Conservation (phyloP, 495 filamentous ascomycete species). For the Chaetomium tenue region DNA sequence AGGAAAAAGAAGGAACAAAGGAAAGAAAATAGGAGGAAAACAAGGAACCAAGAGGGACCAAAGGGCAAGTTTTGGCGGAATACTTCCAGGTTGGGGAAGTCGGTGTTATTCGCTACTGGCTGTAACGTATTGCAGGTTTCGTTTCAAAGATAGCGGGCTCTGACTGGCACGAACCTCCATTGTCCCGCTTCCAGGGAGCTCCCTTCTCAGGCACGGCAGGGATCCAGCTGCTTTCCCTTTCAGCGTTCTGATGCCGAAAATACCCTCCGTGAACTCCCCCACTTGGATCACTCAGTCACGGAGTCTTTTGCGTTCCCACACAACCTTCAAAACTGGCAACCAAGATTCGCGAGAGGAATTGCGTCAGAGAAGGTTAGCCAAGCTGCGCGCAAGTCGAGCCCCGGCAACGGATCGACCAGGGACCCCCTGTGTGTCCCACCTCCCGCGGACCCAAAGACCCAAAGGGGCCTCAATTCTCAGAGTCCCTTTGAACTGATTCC, state of each 20-base stretch:
- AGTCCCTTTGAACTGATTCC: background rate
- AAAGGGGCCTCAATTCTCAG: background rate
- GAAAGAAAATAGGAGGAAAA: too few relatives aligned
- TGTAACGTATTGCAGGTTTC: too few relatives aligned
- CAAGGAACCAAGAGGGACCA: too few relatives aligned
- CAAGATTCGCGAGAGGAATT: conserved; percentile 24
- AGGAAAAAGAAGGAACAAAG: too few relatives aligned
- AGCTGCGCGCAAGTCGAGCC: background rate
- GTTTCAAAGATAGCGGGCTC: too few relatives aligned
- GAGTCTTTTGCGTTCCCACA: conserved; percentile 3
- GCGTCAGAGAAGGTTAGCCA: conserved; percentile 25
- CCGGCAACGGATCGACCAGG: conserved; percentile 9
- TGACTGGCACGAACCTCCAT: too few relatives aligned
- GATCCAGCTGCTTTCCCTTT: too few relatives aligned
- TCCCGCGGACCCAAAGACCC: background rate
- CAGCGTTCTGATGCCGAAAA: too few relatives aligned
- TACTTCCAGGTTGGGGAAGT: too few relatives aligned
- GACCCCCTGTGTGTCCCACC: conserved; percentile 6
- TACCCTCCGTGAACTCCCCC: background rate
- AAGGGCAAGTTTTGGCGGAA: background rate
- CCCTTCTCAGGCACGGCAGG: too few relatives aligned
- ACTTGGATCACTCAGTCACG: background rate
- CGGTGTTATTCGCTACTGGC: too few relatives aligned
- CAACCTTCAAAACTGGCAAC: background rate
- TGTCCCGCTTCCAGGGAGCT: too few relatives aligned